These are phyloP conservation scores for Paramecium sexaurelia DNA, from an alignment of 73 alveolate genomes.

Conservation along the genomic window DNA sequence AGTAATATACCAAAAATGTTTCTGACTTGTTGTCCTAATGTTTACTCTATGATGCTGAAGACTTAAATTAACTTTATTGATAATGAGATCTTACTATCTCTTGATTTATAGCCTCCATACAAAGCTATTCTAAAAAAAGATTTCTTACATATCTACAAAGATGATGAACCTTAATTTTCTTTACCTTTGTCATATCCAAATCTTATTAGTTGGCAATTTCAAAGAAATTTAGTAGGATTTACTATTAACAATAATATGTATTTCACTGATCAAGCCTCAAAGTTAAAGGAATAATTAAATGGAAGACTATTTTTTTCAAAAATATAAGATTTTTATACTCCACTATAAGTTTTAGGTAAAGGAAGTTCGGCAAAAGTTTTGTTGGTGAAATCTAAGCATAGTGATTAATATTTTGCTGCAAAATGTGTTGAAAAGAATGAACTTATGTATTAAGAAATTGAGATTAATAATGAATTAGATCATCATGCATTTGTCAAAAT, in stretches of 20 bases:
- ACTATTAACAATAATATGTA: neutral
- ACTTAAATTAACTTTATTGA: neutral
- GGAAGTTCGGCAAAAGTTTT: constrained; percentile 46
- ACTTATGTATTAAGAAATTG: constrained; percentile 43
- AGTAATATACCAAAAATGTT: neutral
- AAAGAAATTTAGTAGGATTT: neutral
- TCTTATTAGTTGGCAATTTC: constrained; percentile 15
- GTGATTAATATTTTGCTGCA: constrained; percentile 60
- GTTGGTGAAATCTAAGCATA: constrained; percentile 20
- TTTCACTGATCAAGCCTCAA: neutral
- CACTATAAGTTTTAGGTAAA: neutral
- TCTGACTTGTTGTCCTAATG: constrained; percentile 10
- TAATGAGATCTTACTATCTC: neutral
- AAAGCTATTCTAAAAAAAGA: constrained; percentile 36
- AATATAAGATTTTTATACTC: constrained; percentile 22
- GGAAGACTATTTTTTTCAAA: constrained; percentile 32
- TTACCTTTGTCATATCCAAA: constrained; percentile 16
- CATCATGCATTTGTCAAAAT: constrained; percentile 58
- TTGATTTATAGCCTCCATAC: constrained; percentile 28
- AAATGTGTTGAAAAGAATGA: constrained; percentile 65
- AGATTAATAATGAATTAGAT: constrained; percentile 34
- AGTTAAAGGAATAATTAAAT: neutral
- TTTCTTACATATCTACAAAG: constrained; percentile 28
- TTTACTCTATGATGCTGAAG: neutral
- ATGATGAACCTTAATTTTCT: neutral